These are phyloP conservation scores for Gynandropsis gynandra DNA, from an alignment of 345 rosid species.

Conservation along the genomic window DNA sequence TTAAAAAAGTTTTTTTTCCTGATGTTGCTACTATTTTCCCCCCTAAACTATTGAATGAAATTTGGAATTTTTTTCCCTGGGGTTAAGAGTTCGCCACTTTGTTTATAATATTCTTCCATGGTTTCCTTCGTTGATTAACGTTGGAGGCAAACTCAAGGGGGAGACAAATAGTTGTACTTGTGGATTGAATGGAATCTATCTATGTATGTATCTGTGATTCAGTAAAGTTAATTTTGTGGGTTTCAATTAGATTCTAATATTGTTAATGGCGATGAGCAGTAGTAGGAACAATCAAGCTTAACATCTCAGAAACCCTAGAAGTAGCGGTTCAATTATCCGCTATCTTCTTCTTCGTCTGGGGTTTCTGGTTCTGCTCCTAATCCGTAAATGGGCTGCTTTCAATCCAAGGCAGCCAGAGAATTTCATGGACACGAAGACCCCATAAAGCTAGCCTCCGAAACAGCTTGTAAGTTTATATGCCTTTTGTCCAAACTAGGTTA, in stretches of 20 bases:
- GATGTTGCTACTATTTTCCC: too few relatives aligned
- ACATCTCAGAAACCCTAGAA: slow-evolving; percentile 2
- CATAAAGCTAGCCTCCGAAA: slow-evolving; percentile 75
- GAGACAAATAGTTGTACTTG: too few relatives aligned
- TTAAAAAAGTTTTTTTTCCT: too few relatives aligned
- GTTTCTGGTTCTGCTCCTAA: slow-evolving; percentile 15
- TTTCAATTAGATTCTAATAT: slow-evolving; percentile 17
- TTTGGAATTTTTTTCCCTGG: too few relatives aligned
- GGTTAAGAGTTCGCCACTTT: too few relatives aligned
- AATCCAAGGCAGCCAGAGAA: slow-evolving; percentile 62
- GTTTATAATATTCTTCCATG: too few relatives aligned
- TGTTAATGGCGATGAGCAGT: slow-evolving; percentile 9
- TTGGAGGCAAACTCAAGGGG: too few relatives aligned
- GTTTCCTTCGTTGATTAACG: too few relatives aligned
- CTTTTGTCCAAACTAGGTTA: too few relatives aligned
- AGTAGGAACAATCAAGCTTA: slow-evolving; percentile 11
- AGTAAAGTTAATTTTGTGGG: not conserved
- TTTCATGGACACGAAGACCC: slow-evolving; percentile 79
- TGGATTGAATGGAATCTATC: too few relatives aligned
- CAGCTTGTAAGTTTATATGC: slow-evolving; percentile 63
- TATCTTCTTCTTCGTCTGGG: not conserved
- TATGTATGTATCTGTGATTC: too few relatives aligned
- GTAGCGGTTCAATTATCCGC: not conserved
- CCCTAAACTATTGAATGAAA: too few relatives aligned
- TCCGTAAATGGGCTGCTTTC: slow-evolving; percentile 88